Evolutionary conservation across 2,329 filamentous ascomycete species (phyloP), one percentile per base, ranked within the genome.

Genomic region (Zymoseptoria brevis): DNA sequence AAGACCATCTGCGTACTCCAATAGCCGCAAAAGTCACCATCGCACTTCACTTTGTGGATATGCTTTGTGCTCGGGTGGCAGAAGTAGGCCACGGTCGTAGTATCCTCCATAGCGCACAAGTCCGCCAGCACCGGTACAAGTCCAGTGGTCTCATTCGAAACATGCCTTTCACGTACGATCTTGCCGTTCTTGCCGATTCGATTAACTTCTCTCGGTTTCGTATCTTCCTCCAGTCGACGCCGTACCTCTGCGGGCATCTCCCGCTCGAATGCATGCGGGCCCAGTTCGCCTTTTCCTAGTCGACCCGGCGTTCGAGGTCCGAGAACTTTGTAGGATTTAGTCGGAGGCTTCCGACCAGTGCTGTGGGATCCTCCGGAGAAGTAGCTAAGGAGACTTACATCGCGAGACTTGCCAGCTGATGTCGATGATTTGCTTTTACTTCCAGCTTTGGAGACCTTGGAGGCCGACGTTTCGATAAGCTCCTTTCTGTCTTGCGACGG

Each of bases 1-100:
- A 87, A 77, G 66, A 96, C 75, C 86, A 95, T 95, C 72, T 97
- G 94, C 30, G 96, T 95, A 69, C 96, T 97, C 49, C 93, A 83
- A 72, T 96, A 97, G 3, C 93, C 93, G 71, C 93, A 97, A 72
- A 97, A 97, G 5, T 90, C 89, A 21, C 91, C 91, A 76, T 96
- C 92, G 61, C 79, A 81, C n/a, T 81, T 82, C 56, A 95, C 79
- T 69, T 96, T 96, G 55, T 88, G 89, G 24, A 97, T 81, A 69
- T 96, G 92, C 54, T 85, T 80, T 0, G 90, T 87, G 53, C 80
- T 79, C 1, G 87, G 82, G 68, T 91, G 85, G 72, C 92, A 96
- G 35, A 96, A 78, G 68, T 91, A 96, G 5, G 89, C 89, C 63
- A 83, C 83, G 56, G 83, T 78, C 1, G 90, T 88, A 4, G 77